These are phyloP conservation scores for Nemania serpens DNA, from an alignment of 2,329 filamentous ascomycete genomes.

Conservation along the genomic window DNA sequence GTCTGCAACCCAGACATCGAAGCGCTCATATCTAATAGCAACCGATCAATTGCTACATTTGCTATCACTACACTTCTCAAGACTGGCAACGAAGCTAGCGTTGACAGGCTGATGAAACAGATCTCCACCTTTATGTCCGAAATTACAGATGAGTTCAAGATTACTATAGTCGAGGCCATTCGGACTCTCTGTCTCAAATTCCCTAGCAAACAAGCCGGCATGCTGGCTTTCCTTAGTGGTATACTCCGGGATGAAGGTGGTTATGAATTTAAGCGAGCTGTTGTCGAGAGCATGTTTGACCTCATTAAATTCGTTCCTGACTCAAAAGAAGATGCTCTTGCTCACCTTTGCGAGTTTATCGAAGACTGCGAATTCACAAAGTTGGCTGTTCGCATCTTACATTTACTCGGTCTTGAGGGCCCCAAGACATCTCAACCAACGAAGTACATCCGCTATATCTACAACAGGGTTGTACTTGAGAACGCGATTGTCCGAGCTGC, in stretches of 20 bases:
- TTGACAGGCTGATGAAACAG: slow-evolving; percentile 97
- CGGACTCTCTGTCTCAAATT: slow-evolving; percentile 97
- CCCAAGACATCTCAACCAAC: slow-evolving; percentile 95
- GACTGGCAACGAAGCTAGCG: slow-evolving; percentile 96
- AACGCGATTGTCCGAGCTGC: slow-evolving; percentile 95
- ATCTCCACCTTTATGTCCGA: slow-evolving; percentile 98
- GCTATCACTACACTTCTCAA: slow-evolving; percentile 97
- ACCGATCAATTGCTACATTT: slow-evolving; percentile 96
- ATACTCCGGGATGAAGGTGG: slow-evolving; percentile 95
- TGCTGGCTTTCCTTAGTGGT: slow-evolving; percentile 96
- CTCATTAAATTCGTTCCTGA: slow-evolving; percentile 98
- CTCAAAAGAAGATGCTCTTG: slow-evolving; percentile 77
- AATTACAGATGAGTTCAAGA: slow-evolving; percentile 99
- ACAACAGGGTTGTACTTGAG: slow-evolving; percentile 96
- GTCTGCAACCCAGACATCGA: slow-evolving; percentile 98
- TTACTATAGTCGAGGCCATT: slow-evolving; percentile 99
- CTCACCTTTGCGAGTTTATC: slow-evolving; percentile 97
- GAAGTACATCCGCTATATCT: slow-evolving; percentile 99
- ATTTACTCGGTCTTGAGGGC: slow-evolving; percentile 91
- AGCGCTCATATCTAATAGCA: slow-evolving; percentile 92
- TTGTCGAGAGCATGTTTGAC: slow-evolving; percentile 99
- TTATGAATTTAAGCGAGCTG: slow-evolving; percentile 96
- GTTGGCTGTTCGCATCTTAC: slow-evolving; percentile 90
- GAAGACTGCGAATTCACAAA: slow-evolving; percentile 99
- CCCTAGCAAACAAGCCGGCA: slow-evolving; percentile 95